Conservation (phyloP, 805 yeast genomes). For the Teunomyces atbi region DNA sequence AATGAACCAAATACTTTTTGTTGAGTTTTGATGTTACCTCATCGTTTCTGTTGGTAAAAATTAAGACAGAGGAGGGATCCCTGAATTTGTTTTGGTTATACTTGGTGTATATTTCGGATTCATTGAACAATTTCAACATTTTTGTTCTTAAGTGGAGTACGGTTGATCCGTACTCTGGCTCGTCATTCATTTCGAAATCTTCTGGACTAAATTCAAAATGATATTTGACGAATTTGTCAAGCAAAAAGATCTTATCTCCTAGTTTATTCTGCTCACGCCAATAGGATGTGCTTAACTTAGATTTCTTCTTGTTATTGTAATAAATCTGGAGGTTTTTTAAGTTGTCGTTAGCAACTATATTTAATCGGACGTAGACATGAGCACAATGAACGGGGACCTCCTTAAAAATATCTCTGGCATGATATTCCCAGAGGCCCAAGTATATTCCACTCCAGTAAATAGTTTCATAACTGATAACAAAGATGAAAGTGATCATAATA, state of each 20-base stretch:
- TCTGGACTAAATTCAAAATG: slow-evolving; percentile 82
- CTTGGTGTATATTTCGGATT: slow-evolving; percentile 25
- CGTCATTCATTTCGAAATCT: slow-evolving; percentile 58
- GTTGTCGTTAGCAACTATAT: slow-evolving; percentile 27
- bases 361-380: slow-evolving; percentile 58
- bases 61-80: slow-evolving; percentile 19
- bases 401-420: slow-evolving; percentile 60
- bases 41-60: slow-evolving; percentile 29
- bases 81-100: slow-evolving; percentile 7
- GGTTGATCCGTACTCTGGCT: slow-evolving; percentile 70
- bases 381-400: slow-evolving; percentile 80
- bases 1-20: slow-evolving; percentile 33
- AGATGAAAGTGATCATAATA: slow-evolving; percentile 21
- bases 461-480: slow-evolving; percentile 34
- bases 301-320: slow-evolving; percentile 24
- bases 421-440: slow-evolving; percentile 46
- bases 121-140: slow-evolving; percentile 53
- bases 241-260: slow-evolving; percentile 16
- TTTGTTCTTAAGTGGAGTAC: slow-evolving; percentile 60
- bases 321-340: slow-evolving; percentile 22
- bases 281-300: slow-evolving; percentile 24
- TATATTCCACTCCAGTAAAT: slow-evolving; percentile 44
- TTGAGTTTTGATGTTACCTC: slow-evolving; percentile 22
- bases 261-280: slow-evolving; percentile 19
- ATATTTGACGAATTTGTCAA: slow-evolving; percentile 38